These are phyloP conservation scores for Dacryopinax spathularia DNA, from an alignment of 768 basidiomycete genomes.

Conservation along the genomic window DNA sequence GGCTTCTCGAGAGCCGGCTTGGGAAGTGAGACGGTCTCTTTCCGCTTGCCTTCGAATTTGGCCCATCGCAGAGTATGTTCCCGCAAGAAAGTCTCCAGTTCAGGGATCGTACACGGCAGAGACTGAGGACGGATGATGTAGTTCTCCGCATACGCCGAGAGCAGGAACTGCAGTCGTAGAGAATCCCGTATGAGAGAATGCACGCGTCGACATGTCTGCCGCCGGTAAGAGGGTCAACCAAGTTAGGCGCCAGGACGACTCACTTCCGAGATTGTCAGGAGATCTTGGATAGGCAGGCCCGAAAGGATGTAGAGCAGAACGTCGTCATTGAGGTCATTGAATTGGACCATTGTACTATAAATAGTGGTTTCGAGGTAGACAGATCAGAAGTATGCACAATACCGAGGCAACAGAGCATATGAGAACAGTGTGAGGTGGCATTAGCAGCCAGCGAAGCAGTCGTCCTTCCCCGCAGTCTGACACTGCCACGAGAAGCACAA, in stretches of 20 bases:
- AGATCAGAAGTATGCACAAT: background rate
- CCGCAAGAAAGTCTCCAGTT: background rate
- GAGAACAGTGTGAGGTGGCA: background rate
- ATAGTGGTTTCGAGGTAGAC: background rate
- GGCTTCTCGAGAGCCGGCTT: background rate
- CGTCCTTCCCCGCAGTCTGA: background rate
- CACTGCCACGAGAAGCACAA: background rate
- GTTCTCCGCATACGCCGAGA: background rate
- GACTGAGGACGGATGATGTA: background rate
- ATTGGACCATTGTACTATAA: background rate
- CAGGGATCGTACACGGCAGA: background rate
- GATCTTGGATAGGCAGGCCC: background rate
- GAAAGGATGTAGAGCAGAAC: background rate
- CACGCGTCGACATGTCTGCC: background rate
- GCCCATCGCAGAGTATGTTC: background rate
- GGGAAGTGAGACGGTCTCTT: background rate
- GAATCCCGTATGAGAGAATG: background rate
- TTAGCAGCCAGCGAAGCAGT: too few species aligned
- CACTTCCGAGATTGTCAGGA: background rate
- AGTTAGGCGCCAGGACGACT: background rate
- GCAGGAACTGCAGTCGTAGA: background rate
- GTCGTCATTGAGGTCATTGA: background rate
- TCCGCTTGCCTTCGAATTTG: background rate
- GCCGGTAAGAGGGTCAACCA: too few species aligned
- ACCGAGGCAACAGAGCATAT: background rate